These are phyloP conservation scores for Xylariaceae sp. DNA, from an alignment of 2,329 filamentous ascomycete species.

Conservation along the genomic window DNA sequence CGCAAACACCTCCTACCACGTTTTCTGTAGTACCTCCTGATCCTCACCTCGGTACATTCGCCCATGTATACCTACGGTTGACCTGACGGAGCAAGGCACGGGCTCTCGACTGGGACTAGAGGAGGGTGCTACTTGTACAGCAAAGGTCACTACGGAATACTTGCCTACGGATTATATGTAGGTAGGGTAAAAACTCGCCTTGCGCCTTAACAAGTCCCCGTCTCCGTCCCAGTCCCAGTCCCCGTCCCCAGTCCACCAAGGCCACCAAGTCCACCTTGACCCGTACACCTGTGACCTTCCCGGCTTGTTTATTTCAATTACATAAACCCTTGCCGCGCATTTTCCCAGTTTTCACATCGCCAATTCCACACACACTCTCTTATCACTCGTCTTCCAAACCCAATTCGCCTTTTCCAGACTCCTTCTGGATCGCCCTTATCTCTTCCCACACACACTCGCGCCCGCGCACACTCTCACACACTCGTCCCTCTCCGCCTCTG, in stretches of 20 bases:
- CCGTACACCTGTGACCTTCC: neutral
- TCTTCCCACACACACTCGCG: conserved; percentile 14
- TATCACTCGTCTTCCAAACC: conserved; percentile 26
- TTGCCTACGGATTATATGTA: neutral
- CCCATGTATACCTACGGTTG: neutral
- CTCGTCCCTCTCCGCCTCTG: conserved; percentile 11
- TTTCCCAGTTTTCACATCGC: conserved; percentile 31
- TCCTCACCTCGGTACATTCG: neutral
- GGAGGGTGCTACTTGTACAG: neutral
- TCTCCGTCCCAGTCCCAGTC: neutral
- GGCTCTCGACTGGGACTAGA: neutral
- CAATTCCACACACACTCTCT: conserved; percentile 20
- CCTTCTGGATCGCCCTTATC: conserved; percentile 37
- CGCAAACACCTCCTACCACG: neutral
- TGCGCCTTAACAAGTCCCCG: neutral
- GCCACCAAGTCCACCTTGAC: too few species aligned
- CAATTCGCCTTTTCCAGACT: conserved; percentile 30
- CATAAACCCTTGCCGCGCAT: conserved; percentile 43
- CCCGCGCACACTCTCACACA: conserved; percentile 4
- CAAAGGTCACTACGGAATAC: too few species aligned
- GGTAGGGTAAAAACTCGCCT: neutral
- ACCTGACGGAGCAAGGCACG: neutral
- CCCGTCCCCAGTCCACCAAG: neutral
- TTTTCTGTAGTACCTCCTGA: neutral
- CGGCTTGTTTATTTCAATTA: conserved; percentile 36